Base-by-base conservation (phyloP, 2,329 filamentous ascomycete species). In the Talaromyces amestolkiae region DNA sequence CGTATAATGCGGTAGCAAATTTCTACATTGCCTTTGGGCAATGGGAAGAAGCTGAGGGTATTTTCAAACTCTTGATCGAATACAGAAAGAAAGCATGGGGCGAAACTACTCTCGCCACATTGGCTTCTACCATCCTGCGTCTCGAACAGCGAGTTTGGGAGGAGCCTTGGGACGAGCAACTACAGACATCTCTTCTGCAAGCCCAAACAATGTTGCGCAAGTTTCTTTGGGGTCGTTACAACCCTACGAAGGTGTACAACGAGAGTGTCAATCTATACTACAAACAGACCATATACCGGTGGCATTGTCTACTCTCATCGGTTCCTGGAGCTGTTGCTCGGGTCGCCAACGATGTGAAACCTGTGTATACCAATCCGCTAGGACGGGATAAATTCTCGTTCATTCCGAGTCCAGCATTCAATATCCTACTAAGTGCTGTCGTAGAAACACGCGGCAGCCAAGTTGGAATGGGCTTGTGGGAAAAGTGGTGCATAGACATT, bases 351-450 rank as follows among this genome's bases (percentile, higher is more conserved):
- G 58, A 72, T 10, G 65, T 68, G 24, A 68, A 68, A 7, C 65
- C 69, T 56, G 51, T 61, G 31, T 68, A 68, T 67, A 67, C 67
- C 22, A 49, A 58, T 35, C 41, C 60, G 22, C 51, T 64, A 19
- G 64, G 64, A 15, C 70, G 65, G 37, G 68, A 72, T 53, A 68
- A 68, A 27, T 45, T 73, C 37, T 70, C 70, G 19, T 70, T 71
- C 63, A 70, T 81, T 33, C 72, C 77, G 13, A 70, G 78, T 0
- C 71, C 73, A 3, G 74, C 82, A 6, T 87, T 87, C 77, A 83
- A 86, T 67, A 70, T 72, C 19, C 67, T 87, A 7, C 81, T 90
- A 7, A 77, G 81, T 51, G 85, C 83, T n/a, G 77, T 87, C 9
- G 81, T 85, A 2, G 79, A 82, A 33, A 76, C 77, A 0, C 79